Evolutionary conservation across 1,284 basidiomycete genomes (phyloP), one percentile per base, ranked within the genome.

Genomic region (Tylopilus sp.): DNA sequence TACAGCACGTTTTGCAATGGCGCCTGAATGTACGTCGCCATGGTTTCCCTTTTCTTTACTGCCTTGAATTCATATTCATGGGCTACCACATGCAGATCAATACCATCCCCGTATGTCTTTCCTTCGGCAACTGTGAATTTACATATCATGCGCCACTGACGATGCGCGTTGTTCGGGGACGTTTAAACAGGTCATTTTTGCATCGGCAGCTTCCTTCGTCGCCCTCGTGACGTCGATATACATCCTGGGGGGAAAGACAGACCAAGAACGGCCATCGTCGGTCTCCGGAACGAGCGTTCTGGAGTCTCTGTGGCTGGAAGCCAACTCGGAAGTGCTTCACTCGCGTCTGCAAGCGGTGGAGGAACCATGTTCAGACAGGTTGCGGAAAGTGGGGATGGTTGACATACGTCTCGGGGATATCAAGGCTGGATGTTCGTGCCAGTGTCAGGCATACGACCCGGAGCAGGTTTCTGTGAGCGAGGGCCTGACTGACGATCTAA

Each of bases 321-420:
- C 55, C 3, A 38, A 56, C 26, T 56, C 55, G 24, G 36, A 56
- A 22, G 24, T 10, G 54, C 36, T 56, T 38, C 54, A 56, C 26
- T 39, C 22, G 15, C 44, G 57, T 10, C 32, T 57, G 55, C 9
- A 33, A 44, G 26, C 32, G 26, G 44, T 58, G 22, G 36, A 58
- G 6, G 44, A 51, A n/a, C 51, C 58, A 12, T n/a, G 26, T 15
- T 22, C 32, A 39, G 9, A 53, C 10, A 41, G 29, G 26, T 32
- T 60, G 32, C 38, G 58, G 15, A 22, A 52, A 9, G 58, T 33
- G 9, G 58, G 58, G 7, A 59, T 59, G 58, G 18, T 59, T 52
- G 38, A 60, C 16, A 29, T 60, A 3, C 38, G 58, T 41, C 10
- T 60, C 16, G 58, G 26, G 24, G 58, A 60, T 22, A 12, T 47